Evolutionary conservation across 768 basidiomycete genomes (phyloP).

Genomic region (Podaxis sp.): DNA sequence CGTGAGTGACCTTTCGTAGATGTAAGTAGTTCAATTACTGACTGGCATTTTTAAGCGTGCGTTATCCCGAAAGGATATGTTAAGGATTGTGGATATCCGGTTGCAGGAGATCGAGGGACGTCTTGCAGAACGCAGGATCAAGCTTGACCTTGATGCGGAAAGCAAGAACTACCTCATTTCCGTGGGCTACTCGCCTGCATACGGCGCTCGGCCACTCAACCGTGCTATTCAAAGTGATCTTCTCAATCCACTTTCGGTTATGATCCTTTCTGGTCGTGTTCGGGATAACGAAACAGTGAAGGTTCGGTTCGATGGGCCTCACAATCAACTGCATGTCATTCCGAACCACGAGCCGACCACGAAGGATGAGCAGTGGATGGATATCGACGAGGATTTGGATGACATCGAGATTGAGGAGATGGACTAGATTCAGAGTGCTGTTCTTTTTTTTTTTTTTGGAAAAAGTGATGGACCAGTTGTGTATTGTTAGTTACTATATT

Average conservation of each 20-base stretch:
- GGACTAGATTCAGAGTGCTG: conserved; percentile 30
- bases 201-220: conserved; percentile 92
- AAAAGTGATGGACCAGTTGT: not conserved
- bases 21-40: conserved; percentile 11
- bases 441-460: not conserved
- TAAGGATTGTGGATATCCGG: conserved; percentile 87
- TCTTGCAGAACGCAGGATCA: conserved; percentile 77
- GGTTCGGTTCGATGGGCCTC: conserved; percentile 78
- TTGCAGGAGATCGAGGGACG: conserved; percentile 83
- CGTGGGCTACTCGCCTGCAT: conserved; percentile 75
- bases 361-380: conserved; percentile 52
- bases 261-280: conserved; percentile 81
- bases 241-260: conserved; percentile 84
- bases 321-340: conserved; percentile 72
- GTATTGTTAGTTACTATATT: not conserved
- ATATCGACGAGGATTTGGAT: conserved; percentile 51
- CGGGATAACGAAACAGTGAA: conserved; percentile 76
- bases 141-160: conserved; percentile 68
- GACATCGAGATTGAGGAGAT: conserved; percentile 69
- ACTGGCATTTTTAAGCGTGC: conserved; percentile 57
- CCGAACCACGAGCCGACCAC: conserved; percentile 77
- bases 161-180: conserved; percentile 76
- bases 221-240: conserved; percentile 90
- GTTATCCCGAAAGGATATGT: conserved; percentile 72
- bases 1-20: conserved; percentile 40